Base-by-base conservation (phyloP, 306 rosid genomes). In the Fagus crenata region DNA sequence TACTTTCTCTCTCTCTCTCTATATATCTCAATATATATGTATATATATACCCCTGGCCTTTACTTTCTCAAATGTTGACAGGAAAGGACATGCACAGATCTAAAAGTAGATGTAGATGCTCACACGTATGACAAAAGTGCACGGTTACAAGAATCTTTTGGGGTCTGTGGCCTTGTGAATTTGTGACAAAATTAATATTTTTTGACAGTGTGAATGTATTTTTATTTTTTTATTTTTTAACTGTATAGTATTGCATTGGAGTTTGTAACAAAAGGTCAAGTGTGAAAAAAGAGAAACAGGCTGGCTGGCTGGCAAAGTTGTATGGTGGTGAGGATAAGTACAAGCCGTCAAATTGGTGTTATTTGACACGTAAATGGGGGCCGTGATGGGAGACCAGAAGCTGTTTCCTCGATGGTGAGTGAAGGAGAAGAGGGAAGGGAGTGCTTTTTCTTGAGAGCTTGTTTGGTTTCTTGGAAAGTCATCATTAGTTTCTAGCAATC, bases 51-150 rank as follows among this genome's bases (percentile, higher is more conserved):
- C 11, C 12, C 39, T 4, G 3, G 49, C 76, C 76, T 77, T 76
- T 78, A 15, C 71, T 79, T 61, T 74, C 59, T 80, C 73, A 49
- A 2, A 7, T 15, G 11, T 4, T 87, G 89, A 76, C 78, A 82
- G 76, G 86, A 84, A 84, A 81, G 87, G 91, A 88, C 89, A 78
- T 81, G 83, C 81, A 85, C 55, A 86, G 84, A 84, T 82, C 77
- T 80, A 67, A 85, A 89, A 81, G 85, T 49, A 56, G 84, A 86
- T 53, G 83, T 75, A 81, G 86, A 85, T 89, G 89, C 79, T 72
- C 93, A 82, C 92, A 89, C 87, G 93, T 86, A 91, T 86, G 98
- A 91, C 90, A 93, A 93, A 90, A 90, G 75, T 82, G 86, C 78
- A 75, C 91, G 84, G 89, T 79, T 81, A 72, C 60, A 67, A 77